These are phyloP conservation scores for Magnolia sinica DNA, from an alignment of 164 flowering plant genomes.

Conservation along the genomic window DNA sequence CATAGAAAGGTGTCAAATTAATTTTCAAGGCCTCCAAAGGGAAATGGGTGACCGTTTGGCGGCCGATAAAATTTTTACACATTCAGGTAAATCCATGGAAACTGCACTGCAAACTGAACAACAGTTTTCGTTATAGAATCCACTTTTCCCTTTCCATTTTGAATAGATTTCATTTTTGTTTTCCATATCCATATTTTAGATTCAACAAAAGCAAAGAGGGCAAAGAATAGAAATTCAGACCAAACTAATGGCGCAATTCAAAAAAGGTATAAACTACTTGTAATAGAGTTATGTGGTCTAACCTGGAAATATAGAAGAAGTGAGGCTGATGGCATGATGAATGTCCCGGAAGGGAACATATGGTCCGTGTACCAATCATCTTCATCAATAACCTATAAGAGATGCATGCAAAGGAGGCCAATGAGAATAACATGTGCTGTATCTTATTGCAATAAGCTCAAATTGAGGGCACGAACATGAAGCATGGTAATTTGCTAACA, in stretches of 20 bases:
- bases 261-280: no score
- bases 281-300: not conserved
- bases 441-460: not conserved
- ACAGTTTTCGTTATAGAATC: not conserved
- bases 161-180: not conserved
- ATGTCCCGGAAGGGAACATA: slow-evolving; percentile 18
- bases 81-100: no score
- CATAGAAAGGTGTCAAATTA: no score
- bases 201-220: no score
- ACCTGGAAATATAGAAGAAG: slow-evolving; percentile 27
- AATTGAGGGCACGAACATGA: not conserved
- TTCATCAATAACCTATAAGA: slow-evolving; percentile 1
- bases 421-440: not conserved
- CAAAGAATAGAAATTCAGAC: not conserved
- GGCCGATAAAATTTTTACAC: no score
- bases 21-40: no score
- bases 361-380: slow-evolving; percentile 21
- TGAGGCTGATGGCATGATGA: slow-evolving; percentile 20
- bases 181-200: no score
- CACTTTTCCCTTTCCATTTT: not conserved
- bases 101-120: not conserved
- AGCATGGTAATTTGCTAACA: not conserved
- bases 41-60: no score
- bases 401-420: not conserved
- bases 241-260: no score